A percentile compares a stretch with the other conserved stretches of the same genome.
phyloP scores from a whole-genome alignment of 208 protist genomes.

The Dictyostelium gargantuum region DNA sequence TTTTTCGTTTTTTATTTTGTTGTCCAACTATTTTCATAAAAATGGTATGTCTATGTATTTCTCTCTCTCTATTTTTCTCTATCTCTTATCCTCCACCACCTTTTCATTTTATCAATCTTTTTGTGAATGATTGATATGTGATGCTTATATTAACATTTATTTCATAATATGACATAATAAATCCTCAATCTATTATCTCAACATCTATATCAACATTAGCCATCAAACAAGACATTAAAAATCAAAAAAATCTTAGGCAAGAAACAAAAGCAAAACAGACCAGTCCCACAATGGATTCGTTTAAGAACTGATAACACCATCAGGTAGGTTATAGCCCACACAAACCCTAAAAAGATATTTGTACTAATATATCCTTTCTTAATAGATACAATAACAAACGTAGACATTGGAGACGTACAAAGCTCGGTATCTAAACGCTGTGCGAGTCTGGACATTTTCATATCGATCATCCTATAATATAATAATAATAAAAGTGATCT shows the following conservation, averaged over 20 bases:
- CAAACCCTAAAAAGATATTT: too few relatives aligned
- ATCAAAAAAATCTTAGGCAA: conserved; percentile 88
- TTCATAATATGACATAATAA: not conserved
- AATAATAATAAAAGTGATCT: not conserved
- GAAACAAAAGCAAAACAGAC: conserved; percentile 88
- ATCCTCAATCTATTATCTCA: not conserved
- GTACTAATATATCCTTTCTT: not conserved
- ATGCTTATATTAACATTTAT: too few relatives aligned
- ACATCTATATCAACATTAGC: too few relatives aligned
- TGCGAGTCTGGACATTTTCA: not conserved
- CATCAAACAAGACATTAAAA: conserved; percentile 87
- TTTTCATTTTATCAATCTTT: too few relatives aligned
- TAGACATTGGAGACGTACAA: conserved; percentile 83
- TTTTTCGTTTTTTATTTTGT: too few relatives aligned
- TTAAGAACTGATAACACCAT: conserved; percentile 90
- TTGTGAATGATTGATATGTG: too few relatives aligned
- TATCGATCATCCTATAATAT: not conserved
- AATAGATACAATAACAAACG: conserved; percentile 84
- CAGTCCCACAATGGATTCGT: conserved; percentile 90
- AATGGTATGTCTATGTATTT: too few relatives aligned
- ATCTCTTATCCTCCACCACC: too few relatives aligned
- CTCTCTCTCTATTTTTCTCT: too few relatives aligned
- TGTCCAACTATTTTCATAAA: too few relatives aligned
- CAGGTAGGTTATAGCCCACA: conserved; percentile 70
- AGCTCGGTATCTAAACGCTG: conserved; percentile 82